Evolutionary conservation across 2,329 filamentous ascomycete genomes (phyloP), one percentile per base, ranked within the genome.

Genomic region (Neonectria sp.): DNA sequence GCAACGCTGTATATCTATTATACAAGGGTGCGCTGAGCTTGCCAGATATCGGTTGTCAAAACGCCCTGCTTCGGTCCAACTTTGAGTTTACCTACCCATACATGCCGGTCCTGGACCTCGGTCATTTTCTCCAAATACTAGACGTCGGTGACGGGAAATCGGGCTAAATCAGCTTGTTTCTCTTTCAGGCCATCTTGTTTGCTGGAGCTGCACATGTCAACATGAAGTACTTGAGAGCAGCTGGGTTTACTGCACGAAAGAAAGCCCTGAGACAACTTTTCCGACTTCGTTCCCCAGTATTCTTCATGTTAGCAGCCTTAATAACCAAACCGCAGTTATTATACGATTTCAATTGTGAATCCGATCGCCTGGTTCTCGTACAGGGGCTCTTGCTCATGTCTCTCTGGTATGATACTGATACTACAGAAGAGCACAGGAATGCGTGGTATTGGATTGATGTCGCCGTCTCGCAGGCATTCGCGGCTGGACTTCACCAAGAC

Each of bases 401-500:
- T 1, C 97, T 97, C 79, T 98, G 95, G 92, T 97, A 97, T 79
- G 95, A 97, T 80, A 97, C 94, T 6, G n/a, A n/a, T n/a, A n/a
- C n/a, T n/a, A 94, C 95, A 0, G 94, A 97, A 79, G 95, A 97
- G 78, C 94, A 97, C 77, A 97, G 97, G 80, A 95, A 97, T 79
- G 97, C 95, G 31, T 97, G 95, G 93, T 95, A 98, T 78, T 98
- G 95, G 95, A 97, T 97, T 92, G 95, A 95, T 11, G 93, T 97
- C 29, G 95, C 95, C 48, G 93, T 97, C 64, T 97, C 95, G 4
- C 85, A 97, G 51, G 95, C 94, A 53, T 94, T 97, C 79, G 97
- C 94, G 6, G 97, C 97, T 68, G 95, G 95, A 4, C 86, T 98
- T 6, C 94, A 98, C 80, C 91, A 94, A 69, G 93, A 97, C 74